Evolutionary conservation across 2,329 filamentous ascomycete genomes (phyloP).

Genomic region (Herpotrichia juniperi): DNA sequence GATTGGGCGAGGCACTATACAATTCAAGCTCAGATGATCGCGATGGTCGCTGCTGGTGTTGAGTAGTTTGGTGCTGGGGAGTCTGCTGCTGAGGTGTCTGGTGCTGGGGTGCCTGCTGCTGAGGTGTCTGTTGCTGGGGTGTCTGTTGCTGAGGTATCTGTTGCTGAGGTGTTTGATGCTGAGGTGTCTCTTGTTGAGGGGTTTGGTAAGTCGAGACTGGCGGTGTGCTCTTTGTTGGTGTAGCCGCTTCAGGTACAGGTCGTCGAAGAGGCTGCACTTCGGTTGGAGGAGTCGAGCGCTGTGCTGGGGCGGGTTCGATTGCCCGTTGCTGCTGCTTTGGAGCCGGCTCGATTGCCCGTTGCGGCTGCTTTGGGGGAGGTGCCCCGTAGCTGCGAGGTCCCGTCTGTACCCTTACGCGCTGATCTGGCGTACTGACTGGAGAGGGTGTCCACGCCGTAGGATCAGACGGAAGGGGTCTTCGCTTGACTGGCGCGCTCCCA

Average conservation of each 20-base stretch:
- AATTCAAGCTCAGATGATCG: conserved; percentile 21
- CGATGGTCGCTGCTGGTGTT: conserved; percentile 23
- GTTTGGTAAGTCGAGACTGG: conserved; percentile 28
- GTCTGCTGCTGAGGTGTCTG: conserved; percentile 34
- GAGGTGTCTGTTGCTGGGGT: conserved; percentile 23
- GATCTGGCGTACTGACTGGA: conserved; percentile 35
- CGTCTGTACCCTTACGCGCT: conserved; percentile 33
- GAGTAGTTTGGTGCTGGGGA: conserved; percentile 34
- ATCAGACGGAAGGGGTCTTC: conserved; percentile 82
- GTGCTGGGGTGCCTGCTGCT: conserved; percentile 23
- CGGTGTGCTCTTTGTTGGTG: conserved; percentile 21
- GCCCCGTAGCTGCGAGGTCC: conserved; percentile 44
- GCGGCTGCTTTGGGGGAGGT: conserved; percentile 32
- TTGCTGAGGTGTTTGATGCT: not conserved
- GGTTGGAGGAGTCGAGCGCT: conserved; percentile 24
- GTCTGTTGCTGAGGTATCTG: no score
- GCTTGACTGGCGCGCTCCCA: conserved; percentile 72
- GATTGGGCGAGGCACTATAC: conserved; percentile 29
- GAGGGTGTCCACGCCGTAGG: conserved; percentile 62
- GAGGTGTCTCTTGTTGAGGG: conserved; percentile 32
- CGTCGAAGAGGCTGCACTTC: conserved; percentile 35
- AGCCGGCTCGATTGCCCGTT: conserved; percentile 27
- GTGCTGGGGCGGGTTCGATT: conserved; percentile 27
- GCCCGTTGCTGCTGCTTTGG: conserved; percentile 25
- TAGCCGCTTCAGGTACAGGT: conserved; percentile 34